Percentiles rank a stretch among this genome's conserved stretches.
Conservation (phyloP, 2,329 filamentous ascomycete species). For the Alternaria sp. region DNA sequence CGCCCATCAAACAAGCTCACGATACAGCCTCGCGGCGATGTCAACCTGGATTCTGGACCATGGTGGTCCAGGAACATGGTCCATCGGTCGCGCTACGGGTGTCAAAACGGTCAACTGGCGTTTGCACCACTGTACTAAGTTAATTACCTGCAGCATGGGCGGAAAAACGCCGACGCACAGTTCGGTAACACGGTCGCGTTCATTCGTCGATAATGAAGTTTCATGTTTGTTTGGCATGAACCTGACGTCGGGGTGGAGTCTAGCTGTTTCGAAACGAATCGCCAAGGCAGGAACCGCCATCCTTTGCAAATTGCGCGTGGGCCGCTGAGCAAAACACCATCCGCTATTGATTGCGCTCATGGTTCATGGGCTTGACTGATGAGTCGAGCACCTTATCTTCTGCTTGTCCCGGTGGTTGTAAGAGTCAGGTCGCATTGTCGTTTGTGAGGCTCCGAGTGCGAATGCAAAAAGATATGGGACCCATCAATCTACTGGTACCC, state of each 20-base stretch:
- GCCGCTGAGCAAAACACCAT: conserved; percentile 9
- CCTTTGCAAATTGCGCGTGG: conserved; percentile 16
- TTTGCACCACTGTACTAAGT: conserved; percentile 33
- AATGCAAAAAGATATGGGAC: not conserved
- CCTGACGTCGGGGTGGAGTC: conserved; percentile 21
- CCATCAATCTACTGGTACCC: not conserved
- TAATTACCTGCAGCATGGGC: conserved; percentile 33
- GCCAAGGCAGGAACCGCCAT: conserved; percentile 20
- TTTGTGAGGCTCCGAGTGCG: not conserved
- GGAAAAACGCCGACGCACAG: conserved; percentile 19
- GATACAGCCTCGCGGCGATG: conserved; percentile 18
- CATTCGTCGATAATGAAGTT: conserved; percentile 20
- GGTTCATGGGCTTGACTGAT: not conserved
- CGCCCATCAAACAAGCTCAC: conserved; percentile 18
- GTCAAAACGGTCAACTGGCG: conserved; percentile 26
- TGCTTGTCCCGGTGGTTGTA: conserved; percentile 1
- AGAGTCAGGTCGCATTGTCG: not conserved
- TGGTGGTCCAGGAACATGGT: conserved; percentile 24
- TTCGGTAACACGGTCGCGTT: conserved; percentile 5
- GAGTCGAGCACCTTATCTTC: not conserved
- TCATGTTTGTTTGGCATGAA: conserved; percentile 22
- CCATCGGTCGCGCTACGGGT: conserved; percentile 19
- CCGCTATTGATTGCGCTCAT: not conserved
- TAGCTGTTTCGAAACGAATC: conserved; percentile 34
- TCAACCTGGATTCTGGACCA: conserved; percentile 18